phyloP scores from a whole-genome alignment of 2,329 filamentous ascomycete species.

The Aspergillus felis region DNA sequence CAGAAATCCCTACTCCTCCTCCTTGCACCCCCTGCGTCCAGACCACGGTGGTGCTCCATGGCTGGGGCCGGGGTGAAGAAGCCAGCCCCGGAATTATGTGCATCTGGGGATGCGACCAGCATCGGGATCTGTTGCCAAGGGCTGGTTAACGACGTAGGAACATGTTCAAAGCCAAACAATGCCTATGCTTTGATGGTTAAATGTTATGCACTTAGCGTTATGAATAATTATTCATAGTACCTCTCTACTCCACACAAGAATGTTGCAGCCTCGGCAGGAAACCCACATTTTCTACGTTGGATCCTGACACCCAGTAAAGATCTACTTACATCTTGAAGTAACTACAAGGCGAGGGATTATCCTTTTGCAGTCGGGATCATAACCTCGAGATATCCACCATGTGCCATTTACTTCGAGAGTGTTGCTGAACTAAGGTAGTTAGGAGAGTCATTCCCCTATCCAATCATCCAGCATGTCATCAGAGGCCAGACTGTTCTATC shows the following conservation, averaged over 20 bases:
- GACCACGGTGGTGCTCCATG: neutral
- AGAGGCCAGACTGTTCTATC: neutral
- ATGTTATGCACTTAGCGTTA: neutral
- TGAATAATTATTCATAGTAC: neutral
- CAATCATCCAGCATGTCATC: neutral
- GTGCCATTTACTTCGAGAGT: neutral
- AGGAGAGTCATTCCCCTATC: neutral
- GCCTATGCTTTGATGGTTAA: neutral
- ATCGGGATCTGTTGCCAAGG: neutral
- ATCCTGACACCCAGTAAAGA: neutral
- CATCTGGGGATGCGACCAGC: neutral
- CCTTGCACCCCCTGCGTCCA: neutral
- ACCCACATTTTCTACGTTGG: neutral
- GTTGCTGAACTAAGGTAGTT: no score
- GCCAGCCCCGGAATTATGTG: neutral
- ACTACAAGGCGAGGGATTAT: neutral
- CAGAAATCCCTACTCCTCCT: neutral
- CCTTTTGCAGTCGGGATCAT: neutral
- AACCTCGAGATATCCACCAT: neutral
- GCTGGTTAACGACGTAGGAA: neutral
- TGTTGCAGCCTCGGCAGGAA: neutral
- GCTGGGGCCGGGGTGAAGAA: neutral
- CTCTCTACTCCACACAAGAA: neutral
- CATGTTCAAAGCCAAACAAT: neutral
- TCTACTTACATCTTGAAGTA: neutral